Evolutionary conservation across 352 stramenopile genomes (phyloP).

Genomic region (Halophytophthora polymorphica): DNA sequence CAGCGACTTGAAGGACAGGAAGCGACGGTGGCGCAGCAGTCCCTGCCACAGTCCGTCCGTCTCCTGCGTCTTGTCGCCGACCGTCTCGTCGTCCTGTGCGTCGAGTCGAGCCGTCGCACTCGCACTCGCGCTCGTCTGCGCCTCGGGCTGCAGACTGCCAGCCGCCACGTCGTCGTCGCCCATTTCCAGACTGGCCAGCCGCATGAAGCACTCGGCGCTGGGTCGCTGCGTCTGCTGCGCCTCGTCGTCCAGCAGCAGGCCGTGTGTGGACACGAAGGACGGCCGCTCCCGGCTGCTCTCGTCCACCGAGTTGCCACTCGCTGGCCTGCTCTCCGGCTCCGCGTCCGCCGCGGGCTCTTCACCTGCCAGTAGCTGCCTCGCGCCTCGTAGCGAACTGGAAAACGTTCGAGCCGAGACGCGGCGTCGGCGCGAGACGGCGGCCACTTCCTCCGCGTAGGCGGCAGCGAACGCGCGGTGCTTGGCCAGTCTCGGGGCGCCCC

Average conservation of each 20-base stretch:
- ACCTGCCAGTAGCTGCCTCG: slow-evolving; percentile 8
- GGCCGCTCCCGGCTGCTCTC: slow-evolving; percentile 29
- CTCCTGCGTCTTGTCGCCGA: slow-evolving; percentile 19
- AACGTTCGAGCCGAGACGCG: slow-evolving; percentile 17
- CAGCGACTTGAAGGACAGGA: slow-evolving; percentile 57
- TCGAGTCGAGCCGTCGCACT: background rate
- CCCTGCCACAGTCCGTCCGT: slow-evolving; percentile 55
- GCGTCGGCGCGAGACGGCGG: slow-evolving; percentile 18
- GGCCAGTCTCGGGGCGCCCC: slow-evolving; percentile 38
- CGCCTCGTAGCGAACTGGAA: slow-evolving; percentile 6
- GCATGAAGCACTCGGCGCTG: slow-evolving; percentile 78
- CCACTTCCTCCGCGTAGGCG: slow-evolving; percentile 43
- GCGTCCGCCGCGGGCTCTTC: background rate
- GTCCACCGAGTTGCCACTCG: no score
- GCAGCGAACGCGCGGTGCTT: slow-evolving; percentile 42
- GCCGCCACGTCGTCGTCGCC: slow-evolving; percentile 25
- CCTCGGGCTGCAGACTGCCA: background rate
- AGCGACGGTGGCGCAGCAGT: slow-evolving; percentile 48
- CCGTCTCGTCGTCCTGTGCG: background rate
- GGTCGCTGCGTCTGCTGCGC: slow-evolving; percentile 27
- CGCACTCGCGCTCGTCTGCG: background rate
- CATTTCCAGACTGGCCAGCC: slow-evolving; percentile 60
- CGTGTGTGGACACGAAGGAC: slow-evolving; percentile 77
- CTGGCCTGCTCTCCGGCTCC: no score
- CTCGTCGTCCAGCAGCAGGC: slow-evolving; percentile 34